Percentiles rank a stretch among this genome's conserved stretches.
These are phyloP conservation scores for Hypomontagnella monticulosa DNA, from an alignment of 495 filamentous ascomycete genomes.

Conservation along the genomic window DNA sequence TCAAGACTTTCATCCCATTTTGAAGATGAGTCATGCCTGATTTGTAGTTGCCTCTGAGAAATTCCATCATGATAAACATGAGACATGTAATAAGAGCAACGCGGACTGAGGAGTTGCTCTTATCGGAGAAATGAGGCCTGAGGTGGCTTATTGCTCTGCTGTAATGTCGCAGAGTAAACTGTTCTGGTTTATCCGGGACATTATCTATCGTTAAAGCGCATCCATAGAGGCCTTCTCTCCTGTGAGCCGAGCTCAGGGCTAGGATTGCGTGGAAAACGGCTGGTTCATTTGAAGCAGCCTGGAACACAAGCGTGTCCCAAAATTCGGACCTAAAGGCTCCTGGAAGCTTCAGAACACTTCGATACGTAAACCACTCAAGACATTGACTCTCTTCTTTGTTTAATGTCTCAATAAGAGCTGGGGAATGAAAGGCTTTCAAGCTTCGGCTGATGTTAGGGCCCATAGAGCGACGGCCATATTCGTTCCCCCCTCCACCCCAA, in stretches of 20 bases:
- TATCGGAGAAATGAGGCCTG: slow-evolving; percentile 40
- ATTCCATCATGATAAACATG: slow-evolving; percentile 66
- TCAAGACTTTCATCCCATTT: slow-evolving; percentile 51
- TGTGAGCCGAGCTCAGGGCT: slow-evolving; percentile 58
- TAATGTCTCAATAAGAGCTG: slow-evolving; percentile 18
- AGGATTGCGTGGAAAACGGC: slow-evolving; percentile 63
- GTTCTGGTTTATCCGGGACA: slow-evolving; percentile 42
- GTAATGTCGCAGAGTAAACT: slow-evolving; percentile 57
- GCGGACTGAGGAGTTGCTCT: slow-evolving; percentile 41
- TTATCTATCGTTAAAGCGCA: neutral
- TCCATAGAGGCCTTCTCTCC: slow-evolving; percentile 34
- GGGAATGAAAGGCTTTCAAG: slow-evolving; percentile 8
- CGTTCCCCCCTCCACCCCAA: slow-evolving; percentile 59
- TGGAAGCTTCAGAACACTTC: slow-evolving; percentile 54
- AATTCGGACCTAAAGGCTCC: slow-evolving; percentile 56
- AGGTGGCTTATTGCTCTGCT: slow-evolving; percentile 56
- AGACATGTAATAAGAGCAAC: slow-evolving; percentile 64
- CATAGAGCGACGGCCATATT: slow-evolving; percentile 30
- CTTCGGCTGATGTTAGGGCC: slow-evolving; percentile 5
- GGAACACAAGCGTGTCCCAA: slow-evolving; percentile 60
- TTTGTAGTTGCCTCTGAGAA: slow-evolving; percentile 58
- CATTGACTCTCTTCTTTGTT: slow-evolving; percentile 42
- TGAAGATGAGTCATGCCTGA: slow-evolving; percentile 58
- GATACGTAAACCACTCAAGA: slow-evolving; percentile 56
- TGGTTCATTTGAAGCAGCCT: slow-evolving; percentile 55